Percentiles rank a stretch among this genome's conserved stretches.
phyloP scores from a whole-genome alignment of 805 yeast genomes.

The Zygosaccharomyces kombuchaensis region DNA sequence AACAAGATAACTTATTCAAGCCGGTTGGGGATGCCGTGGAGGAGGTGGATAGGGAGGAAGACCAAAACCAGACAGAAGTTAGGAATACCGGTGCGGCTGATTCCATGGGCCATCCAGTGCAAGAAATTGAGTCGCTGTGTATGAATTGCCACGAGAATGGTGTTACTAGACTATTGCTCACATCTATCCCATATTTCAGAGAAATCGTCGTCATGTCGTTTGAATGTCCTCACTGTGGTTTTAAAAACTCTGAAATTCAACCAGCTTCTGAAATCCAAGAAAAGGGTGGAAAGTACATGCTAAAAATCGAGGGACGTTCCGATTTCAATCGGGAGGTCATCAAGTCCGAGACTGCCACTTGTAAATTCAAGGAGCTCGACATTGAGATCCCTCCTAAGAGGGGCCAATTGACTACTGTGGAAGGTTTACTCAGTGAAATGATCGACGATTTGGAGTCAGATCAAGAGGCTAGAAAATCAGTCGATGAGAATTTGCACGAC shows the following conservation, averaged over 20 bases:
- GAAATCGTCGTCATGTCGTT: slow-evolving; percentile 93
- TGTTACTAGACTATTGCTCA: slow-evolving; percentile 72
- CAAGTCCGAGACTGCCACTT: slow-evolving; percentile 80
- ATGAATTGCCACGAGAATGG: slow-evolving; percentile 93
- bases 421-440: slow-evolving; percentile 84
- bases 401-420: slow-evolving; percentile 90
- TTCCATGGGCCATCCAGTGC: slow-evolving; percentile 89
- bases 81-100: slow-evolving; percentile 73
- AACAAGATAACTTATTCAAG: slow-evolving; percentile 44
- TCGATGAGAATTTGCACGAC: slow-evolving; percentile 69
- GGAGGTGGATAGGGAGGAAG: slow-evolving; percentile 33
- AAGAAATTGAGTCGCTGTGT: slow-evolving; percentile 90
- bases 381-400: slow-evolving; percentile 93
- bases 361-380: slow-evolving; percentile 77
- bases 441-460: slow-evolving; percentile 71
- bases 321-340: slow-evolving; percentile 90
- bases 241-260: slow-evolving; percentile 88
- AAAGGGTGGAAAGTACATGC: slow-evolving; percentile 70
- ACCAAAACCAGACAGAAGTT: slow-evolving; percentile 36
- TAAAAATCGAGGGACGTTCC: slow-evolving; percentile 60
- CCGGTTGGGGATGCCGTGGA: slow-evolving; percentile 60
- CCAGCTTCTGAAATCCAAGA: slow-evolving; percentile 92
- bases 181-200: slow-evolving; percentile 86
- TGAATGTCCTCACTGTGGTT: slow-evolving; percentile 91
- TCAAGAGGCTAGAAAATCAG: slow-evolving; percentile 71